These are phyloP conservation scores for Hanseniaspora pseudoguilliermondii DNA, from an alignment of 805 yeast species.

Conservation along the genomic window DNA sequence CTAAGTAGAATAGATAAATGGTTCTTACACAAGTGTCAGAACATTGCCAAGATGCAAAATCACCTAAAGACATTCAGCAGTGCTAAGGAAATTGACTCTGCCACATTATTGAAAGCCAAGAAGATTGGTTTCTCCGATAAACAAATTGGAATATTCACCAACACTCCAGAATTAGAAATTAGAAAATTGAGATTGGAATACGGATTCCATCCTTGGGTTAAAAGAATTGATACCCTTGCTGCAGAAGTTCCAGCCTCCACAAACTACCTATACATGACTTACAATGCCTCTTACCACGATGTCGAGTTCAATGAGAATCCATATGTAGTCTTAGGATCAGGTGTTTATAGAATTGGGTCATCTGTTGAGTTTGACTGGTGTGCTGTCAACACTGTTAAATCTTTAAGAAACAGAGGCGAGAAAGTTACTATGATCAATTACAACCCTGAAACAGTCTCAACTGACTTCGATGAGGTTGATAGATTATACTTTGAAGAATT, in stretches of 20 bases:
- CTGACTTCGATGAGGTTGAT: conserved; percentile 97
- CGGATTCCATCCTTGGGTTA: conserved; percentile 82
- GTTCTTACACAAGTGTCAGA: conserved; percentile 87
- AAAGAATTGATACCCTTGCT: conserved; percentile 96
- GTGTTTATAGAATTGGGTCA: conserved; percentile 97
- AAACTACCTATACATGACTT: conserved; percentile 86
- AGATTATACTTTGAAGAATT: conserved; percentile 91
- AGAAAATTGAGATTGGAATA: conserved; percentile 78
- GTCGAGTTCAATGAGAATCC: conserved; percentile 84
- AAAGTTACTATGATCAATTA: conserved; percentile 95
- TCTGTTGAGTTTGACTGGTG: conserved; percentile 99
- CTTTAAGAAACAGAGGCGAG: conserved; percentile 70
- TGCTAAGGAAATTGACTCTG: conserved; percentile 42
- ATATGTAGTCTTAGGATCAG: conserved; percentile 91
- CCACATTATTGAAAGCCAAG: conserved; percentile 69
- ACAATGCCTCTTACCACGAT: conserved; percentile 82
- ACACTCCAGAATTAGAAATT: conserved; percentile 79
- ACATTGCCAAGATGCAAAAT: conserved; percentile 79
- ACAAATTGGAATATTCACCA: conserved; percentile 77
- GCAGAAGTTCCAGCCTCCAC: conserved; percentile 97
- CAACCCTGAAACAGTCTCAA: conserved; percentile 97
- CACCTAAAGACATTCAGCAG: conserved; percentile 40
- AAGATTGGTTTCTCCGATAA: conserved; percentile 95
- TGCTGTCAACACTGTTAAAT: conserved; percentile 93
- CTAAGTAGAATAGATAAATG: conserved; percentile 87